These are phyloP conservation scores for Trichoderma sp. DNA, from an alignment of 2,329 filamentous ascomycete genomes.

Conservation along the genomic window DNA sequence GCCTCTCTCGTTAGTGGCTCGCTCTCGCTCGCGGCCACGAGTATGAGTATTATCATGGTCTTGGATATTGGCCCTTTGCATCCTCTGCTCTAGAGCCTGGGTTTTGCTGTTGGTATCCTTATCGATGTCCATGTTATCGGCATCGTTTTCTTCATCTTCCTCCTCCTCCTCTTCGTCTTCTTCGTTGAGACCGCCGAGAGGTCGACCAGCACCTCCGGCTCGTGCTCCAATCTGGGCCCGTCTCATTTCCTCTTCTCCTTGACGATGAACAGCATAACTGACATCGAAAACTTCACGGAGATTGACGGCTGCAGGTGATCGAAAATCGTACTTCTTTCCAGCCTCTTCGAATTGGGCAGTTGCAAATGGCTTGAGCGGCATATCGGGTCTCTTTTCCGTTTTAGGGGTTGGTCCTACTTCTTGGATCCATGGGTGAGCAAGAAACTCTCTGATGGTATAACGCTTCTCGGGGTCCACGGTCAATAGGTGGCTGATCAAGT, in stretches of 20 bases:
- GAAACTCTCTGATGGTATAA: conserved; percentile 89
- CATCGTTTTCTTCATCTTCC: conserved; percentile 65
- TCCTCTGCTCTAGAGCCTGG: conserved; percentile 78
- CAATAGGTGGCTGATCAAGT: conserved; percentile 88
- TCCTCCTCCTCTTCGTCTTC: conserved; percentile 59
- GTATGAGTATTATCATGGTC: conserved; percentile 43
- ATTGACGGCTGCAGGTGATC: conserved; percentile 92
- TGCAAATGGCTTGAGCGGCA: conserved; percentile 57
- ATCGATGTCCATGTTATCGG: conserved; percentile 35
- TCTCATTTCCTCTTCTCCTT: conserved; percentile 93
- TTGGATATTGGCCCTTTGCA: conserved; percentile 78
- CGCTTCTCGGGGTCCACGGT: conserved; percentile 95
- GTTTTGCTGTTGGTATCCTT: conserved; percentile 49
- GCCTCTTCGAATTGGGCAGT: conserved; percentile 54
- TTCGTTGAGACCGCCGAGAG: conserved; percentile 67
- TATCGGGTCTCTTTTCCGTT: conserved; percentile 60
- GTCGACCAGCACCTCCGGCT: conserved; percentile 63
- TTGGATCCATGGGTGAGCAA: conserved; percentile 92
- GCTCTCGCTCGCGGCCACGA: conserved; percentile 40
- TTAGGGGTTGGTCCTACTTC: conserved; percentile 60
- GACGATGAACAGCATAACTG: conserved; percentile 93
- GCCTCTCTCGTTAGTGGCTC: conserved; percentile 56
- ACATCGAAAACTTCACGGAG: conserved; percentile 97
- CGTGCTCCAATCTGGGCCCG: conserved; percentile 79
- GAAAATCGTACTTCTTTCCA: conserved; percentile 82